Base-by-base conservation (phyloP, 371 early-diverging fungal genomes). In the Mortierella sp. region DNA sequence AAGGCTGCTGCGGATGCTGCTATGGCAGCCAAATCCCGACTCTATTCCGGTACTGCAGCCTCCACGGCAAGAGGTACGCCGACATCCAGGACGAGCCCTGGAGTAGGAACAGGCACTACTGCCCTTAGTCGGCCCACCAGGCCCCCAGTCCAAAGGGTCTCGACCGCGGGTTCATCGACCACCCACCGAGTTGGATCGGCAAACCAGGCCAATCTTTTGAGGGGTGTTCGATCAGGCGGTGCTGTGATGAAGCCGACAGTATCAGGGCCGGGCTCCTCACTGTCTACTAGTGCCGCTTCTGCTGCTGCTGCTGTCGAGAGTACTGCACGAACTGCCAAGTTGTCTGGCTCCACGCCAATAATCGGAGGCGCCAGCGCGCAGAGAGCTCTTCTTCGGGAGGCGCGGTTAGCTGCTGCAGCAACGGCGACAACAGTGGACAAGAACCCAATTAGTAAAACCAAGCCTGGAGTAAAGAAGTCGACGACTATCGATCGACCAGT, bases 1-100 rank as follows among this genome's bases (percentile, higher is more conserved):
- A 79, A 79, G 43, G 80, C 80, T 7, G 80, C 80, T 11, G 62
- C 80, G 0, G 80, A 79, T 21, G 80, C 80, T 2, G 74, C 74
- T 1, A 11, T 79, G 45, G 77, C 77, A 1, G 15, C 53, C 19
- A 51, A 50, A 21, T n/a, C 52, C 1, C 62, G 50, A 0, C 51
- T 53, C n/a, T 44, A 53, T 37, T 37, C 37, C 9, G 37, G 37
- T 9, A 37, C 37, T 5, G 37, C 37, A 37, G 53, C 23, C 9
- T 23, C 53, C 19, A 26, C 21, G 26, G 23, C 53, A 53, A 53
- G 21, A 53, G 23, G 23, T 23, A 50, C 50, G 5, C n/a, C 50
- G 21, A 50, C n/a, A 53, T 53, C n/a, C 57, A 57, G 12, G 29
- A 44, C 55, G 64, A 18, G 30, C 57, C 61, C 12, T 53, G 50